phyloP scores from a whole-genome alignment of 2,329 filamentous ascomycete species.

The Aspergillus aculeatus region DNA sequence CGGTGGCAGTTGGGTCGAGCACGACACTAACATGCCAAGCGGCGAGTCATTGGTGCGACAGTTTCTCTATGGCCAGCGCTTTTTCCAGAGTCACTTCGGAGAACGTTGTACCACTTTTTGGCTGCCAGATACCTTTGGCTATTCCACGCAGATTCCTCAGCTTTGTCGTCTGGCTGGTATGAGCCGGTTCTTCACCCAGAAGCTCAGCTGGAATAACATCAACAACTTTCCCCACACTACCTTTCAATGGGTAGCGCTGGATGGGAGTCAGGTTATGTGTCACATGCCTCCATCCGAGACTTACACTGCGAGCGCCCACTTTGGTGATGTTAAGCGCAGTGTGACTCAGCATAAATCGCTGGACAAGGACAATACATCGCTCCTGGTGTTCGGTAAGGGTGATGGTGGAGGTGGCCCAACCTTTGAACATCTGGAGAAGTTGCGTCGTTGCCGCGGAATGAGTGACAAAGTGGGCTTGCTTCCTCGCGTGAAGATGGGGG shows the following conservation, averaged over 20 bases:
- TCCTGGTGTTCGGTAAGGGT: slow-evolving; percentile 93
- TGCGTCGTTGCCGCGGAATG: slow-evolving; percentile 85
- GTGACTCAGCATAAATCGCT: slow-evolving; percentile 92
- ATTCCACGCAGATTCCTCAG: slow-evolving; percentile 91
- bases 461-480: slow-evolving; percentile 81
- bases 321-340: slow-evolving; percentile 89
- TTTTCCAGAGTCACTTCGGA: slow-evolving; percentile 91
- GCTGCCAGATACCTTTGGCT: slow-evolving; percentile 97
- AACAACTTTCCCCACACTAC: slow-evolving; percentile 98
- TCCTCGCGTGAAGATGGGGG: slow-evolving; percentile 83
- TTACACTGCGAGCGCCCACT: slow-evolving; percentile 90
- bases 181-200: slow-evolving; percentile 95
- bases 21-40: slow-evolving; percentile 96
- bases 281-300: slow-evolving; percentile 97
- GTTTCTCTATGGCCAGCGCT: slow-evolving; percentile 92
- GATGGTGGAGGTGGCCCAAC: slow-evolving; percentile 95
- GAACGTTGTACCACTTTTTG: slow-evolving; percentile 88
- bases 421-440: slow-evolving; percentile 90
- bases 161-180: slow-evolving; percentile 92
- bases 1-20: slow-evolving; percentile 97
- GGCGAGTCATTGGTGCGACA: slow-evolving; percentile 92
- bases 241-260: slow-evolving; percentile 96
- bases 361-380: slow-evolving; percentile 84
- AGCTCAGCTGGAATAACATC: slow-evolving; percentile 99
- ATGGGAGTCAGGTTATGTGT: slow-evolving; percentile 94